Conservation (phyloP, 768 basidiomycete species). For the Psilocybe cubensis region DNA sequence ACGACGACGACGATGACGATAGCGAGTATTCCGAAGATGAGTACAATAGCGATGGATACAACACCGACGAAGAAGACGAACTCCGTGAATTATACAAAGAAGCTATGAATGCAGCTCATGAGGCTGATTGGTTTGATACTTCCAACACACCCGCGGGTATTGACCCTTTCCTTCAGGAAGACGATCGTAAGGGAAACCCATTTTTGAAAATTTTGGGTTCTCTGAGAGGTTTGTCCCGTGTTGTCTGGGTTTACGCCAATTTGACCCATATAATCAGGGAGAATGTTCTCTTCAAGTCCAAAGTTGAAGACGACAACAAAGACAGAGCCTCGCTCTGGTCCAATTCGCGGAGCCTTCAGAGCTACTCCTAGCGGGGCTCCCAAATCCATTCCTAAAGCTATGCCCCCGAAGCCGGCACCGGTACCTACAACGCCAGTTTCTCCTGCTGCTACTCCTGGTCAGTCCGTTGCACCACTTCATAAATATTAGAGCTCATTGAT, state of each 20-base stretch:
- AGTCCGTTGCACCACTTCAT: not conserved
- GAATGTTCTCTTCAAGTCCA: conserved; percentile 57
- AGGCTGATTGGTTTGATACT: conserved; percentile 62
- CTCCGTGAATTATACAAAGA: conserved; percentile 63
- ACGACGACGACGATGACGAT: conserved; percentile 43
- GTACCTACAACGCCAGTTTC: conserved; percentile 5
- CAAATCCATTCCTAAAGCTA: conserved; percentile 25
- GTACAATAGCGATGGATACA: conserved; percentile 35
- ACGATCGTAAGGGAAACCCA: conserved; percentile 71
- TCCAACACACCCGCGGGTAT: conserved; percentile 39
- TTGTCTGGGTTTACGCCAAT: conserved; percentile 1
- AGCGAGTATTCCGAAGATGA: conserved; percentile 43
- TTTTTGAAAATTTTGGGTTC: conserved; percentile 79
- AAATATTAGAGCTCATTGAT: not conserved
- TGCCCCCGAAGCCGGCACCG: conserved; percentile 25
- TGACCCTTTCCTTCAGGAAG: conserved; percentile 50
- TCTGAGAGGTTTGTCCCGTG: conserved; percentile 56
- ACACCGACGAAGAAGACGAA: conserved; percentile 72
- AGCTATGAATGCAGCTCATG: conserved; percentile 72
- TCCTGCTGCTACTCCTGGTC: not conserved
- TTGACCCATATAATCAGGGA: conserved; percentile 44
- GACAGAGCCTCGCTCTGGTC: conserved; percentile 24
- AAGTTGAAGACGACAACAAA: conserved; percentile 39
- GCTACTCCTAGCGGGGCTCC: conserved; percentile 31
- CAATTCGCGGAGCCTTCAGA: conserved; percentile 28